These are phyloP conservation scores for Oryza nivara DNA, from an alignment of 176 grass and related monocot genomes.

Conservation along the genomic window DNA sequence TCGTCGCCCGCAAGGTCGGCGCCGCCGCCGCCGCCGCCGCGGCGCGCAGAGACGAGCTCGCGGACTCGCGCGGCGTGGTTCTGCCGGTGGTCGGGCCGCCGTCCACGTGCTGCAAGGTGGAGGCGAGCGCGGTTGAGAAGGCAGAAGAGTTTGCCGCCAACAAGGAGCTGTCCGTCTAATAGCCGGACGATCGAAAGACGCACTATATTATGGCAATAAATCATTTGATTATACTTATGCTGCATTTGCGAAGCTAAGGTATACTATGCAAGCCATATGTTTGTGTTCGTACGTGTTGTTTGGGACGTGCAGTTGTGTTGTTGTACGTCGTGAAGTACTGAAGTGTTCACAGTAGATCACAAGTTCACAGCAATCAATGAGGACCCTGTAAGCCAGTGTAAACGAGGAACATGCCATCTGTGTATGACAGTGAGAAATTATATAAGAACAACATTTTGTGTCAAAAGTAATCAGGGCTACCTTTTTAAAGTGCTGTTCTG, in stretches of 20 bases:
- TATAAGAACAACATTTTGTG: too few relatives aligned
- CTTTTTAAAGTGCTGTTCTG: too few relatives aligned
- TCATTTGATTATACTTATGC: neutral
- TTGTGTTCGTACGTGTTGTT: too few relatives aligned
- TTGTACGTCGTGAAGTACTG: too few relatives aligned
- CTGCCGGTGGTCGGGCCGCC: conserved; percentile 32
- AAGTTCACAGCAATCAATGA: too few relatives aligned
- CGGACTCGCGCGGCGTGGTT: neutral
- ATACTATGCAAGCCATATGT: too few relatives aligned
- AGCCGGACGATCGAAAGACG: neutral
- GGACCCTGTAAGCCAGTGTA: too few relatives aligned
- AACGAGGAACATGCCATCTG: too few relatives aligned
- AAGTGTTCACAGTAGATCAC: too few relatives aligned
- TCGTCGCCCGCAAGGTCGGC: conserved; percentile 52
- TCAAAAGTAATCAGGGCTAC: too few relatives aligned
- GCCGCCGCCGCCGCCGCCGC: neutral
- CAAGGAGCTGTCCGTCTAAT: neutral
- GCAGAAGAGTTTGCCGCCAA: conserved; percentile 29
- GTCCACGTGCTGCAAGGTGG: conserved; percentile 43
- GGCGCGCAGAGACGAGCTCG: neutral
- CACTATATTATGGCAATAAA: neutral
- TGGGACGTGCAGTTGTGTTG: too few relatives aligned
- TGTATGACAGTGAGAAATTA: too few relatives aligned
- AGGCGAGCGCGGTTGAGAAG: neutral
- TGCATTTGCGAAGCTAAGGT: neutral